Base-by-base conservation (phyloP, 2,329 filamentous ascomycete genomes). In the Camillea tinctor region DNA sequence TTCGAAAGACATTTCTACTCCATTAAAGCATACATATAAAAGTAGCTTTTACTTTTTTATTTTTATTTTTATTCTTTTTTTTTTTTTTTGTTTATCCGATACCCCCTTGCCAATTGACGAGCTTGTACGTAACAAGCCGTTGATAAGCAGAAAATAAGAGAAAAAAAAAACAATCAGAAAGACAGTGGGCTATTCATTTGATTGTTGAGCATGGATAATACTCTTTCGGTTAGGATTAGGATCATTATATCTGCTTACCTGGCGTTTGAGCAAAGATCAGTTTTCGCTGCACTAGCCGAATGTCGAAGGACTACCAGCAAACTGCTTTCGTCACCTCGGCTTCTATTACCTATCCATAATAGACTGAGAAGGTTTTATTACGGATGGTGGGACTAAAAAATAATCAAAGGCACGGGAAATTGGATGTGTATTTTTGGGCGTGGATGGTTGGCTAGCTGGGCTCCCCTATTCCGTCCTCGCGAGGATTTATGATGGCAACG, bases 21-120 rank as follows among this genome's bases (percentile, higher is more conserved):
- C 48, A 24, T n/a, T 48, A 19, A 52, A 54, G 57, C 62, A 64
- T 52, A 60, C 59, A 52, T 59, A 57, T 58, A 20, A 59, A 54
- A 58, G 52, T 62, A 62, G 36, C 54, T 53, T 65, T 58, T 59
- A 49, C 5, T 52, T 8, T 52, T 52, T 15, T 11, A 9, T 30
- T 30, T 11, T 59, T 53, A 13, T 48, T 9, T 56, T n/a, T n/a
- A n/a, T n/a, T n/a, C n/a, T 59, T 53, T 15, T 52, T 8, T 52
- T 52, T 15, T 11, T 30, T 30, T 30, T 11, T 59, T 53, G 20
- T 48, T 9, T 56, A 21, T 56, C 50, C 48, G 55, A 57, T 57
- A 57, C 55, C 55, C 55, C 55, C 23, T 53, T 24, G 51, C 51
- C 22, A 53, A 13, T 30, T 50, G 49, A 50, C 49, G 9, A 6